Percentiles rank a stretch among this genome's conserved stretches.
Evolutionary conservation across 768 basidiomycete genomes (phyloP).

Genomic region (Dioszegia hungarica): DNA sequence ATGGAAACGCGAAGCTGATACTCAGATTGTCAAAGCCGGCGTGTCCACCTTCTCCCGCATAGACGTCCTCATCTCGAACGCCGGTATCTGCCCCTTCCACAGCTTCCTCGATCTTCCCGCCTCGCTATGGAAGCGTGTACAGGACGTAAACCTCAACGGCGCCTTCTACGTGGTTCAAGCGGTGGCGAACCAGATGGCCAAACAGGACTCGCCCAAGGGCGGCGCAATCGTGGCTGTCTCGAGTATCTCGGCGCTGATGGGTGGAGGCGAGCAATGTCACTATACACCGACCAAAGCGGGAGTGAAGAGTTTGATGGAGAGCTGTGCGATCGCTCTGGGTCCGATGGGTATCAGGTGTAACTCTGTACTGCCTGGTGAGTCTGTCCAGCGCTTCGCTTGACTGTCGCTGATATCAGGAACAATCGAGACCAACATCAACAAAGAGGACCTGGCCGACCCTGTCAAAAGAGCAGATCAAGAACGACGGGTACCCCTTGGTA

Average conservation of each 20-base stretch:
- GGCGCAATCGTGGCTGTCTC: slow-evolving; percentile 72
- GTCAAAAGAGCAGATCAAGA: slow-evolving; percentile 62
- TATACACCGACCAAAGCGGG: slow-evolving; percentile 79
- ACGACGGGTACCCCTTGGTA: slow-evolving; percentile 61
- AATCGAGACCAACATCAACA: slow-evolving; percentile 72
- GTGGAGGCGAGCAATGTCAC: slow-evolving; percentile 70
- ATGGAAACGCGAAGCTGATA: too few relatives aligned
- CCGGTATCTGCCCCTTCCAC: slow-evolving; percentile 71
- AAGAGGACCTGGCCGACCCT: slow-evolving; percentile 62
- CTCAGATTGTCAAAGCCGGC: slow-evolving; percentile 61
- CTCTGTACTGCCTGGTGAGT: slow-evolving; percentile 54
- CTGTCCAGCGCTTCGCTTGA: not conserved
- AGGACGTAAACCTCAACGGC: slow-evolving; percentile 70
- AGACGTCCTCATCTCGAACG: slow-evolving; percentile 58
- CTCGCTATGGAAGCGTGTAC: slow-evolving; percentile 61
- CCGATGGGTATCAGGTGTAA: slow-evolving; percentile 66
- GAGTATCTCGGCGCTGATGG: slow-evolving; percentile 73
- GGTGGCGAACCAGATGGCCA: slow-evolving; percentile 69
- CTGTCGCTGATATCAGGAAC: slow-evolving; percentile 53
- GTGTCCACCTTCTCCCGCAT: slow-evolving; percentile 62
- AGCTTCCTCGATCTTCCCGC: slow-evolving; percentile 67
- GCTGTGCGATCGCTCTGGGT: slow-evolving; percentile 70
- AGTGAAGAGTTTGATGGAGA: slow-evolving; percentile 72
- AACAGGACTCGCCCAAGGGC: slow-evolving; percentile 58
- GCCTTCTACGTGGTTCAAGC: slow-evolving; percentile 62